A percentile compares a stretch with the other conserved stretches of the same genome.
Evolutionary conservation across 495 filamentous ascomycete genomes (phyloP).

Genomic region (Aspergillus conjunctus): DNA sequence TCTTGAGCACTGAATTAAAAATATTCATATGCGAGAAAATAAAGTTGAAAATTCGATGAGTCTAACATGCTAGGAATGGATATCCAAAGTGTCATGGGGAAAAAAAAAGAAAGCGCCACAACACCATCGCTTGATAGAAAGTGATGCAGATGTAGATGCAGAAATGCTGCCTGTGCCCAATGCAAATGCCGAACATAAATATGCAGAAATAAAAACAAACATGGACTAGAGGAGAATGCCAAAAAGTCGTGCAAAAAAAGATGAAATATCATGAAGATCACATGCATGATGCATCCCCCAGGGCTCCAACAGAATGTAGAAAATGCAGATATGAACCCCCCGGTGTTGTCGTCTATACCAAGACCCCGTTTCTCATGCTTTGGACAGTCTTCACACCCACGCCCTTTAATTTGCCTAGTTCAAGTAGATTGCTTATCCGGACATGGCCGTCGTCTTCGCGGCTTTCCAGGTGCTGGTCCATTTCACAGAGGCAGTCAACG

Average conservation of each 20-base stretch:
- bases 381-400: slow-evolving; percentile 56
- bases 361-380: slow-evolving; percentile 54
- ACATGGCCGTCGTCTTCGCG: slow-evolving; percentile 32
- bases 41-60: not conserved
- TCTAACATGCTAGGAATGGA: not conserved
- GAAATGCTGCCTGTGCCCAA: slow-evolving; percentile 10
- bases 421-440: slow-evolving; percentile 44
- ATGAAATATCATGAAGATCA: not conserved
- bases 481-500: slow-evolving; percentile 53
- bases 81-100: not conserved
- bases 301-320: slow-evolving; percentile 21
- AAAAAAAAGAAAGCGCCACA: slow-evolving; percentile 32
- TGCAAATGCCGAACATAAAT: slow-evolving; percentile 12
- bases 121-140: slow-evolving; percentile 42
- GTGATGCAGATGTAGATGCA: slow-evolving; percentile 22
- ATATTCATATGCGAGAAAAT: too few species aligned
- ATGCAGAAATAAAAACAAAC: slow-evolving; percentile 2
- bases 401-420: slow-evolving; percentile 53
- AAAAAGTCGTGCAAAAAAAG: not conserved
- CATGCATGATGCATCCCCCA: not conserved
- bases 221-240: not conserved
- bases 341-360: slow-evolving; percentile 29
- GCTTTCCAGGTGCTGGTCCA: slow-evolving; percentile 37
- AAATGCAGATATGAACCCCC: not conserved
- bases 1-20: too few species aligned